Conservation (phyloP, 2,329 filamentous ascomycete genomes). For the Zasmidium citrigriseum region DNA sequence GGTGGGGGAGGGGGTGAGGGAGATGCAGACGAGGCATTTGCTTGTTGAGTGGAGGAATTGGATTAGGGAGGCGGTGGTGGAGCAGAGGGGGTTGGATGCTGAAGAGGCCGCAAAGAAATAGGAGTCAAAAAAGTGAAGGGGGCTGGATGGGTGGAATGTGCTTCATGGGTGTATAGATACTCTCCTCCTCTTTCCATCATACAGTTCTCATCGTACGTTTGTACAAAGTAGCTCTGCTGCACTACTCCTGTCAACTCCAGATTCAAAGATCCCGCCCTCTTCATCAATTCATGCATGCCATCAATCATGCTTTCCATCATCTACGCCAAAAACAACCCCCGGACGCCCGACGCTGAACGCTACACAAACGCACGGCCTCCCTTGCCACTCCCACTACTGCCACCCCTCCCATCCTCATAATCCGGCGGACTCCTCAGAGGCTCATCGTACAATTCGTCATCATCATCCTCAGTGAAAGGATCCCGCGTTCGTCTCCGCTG, state of each 20-base stretch:
- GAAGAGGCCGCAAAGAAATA: no score
- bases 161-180: background rate
- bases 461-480: conserved; percentile 20
- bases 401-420: conserved; percentile 5
- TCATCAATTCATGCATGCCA: background rate
- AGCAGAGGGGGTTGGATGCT: background rate
- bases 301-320: background rate
- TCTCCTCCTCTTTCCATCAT: no score
- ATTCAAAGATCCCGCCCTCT: background rate
- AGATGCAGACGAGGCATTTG: conserved; percentile 12
- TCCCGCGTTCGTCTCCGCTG: conserved; percentile 18
- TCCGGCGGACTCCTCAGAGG: conserved; percentile 23
- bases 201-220: no score
- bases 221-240: background rate
- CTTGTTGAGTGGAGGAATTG: conserved; percentile 14
- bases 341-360: conserved; percentile 8
- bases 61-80: conserved; percentile 4
- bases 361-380: conserved; percentile 12
- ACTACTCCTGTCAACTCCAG: background rate
- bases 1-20: conserved; percentile 7
- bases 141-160: background rate
- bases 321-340: background rate
- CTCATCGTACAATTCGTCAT: conserved; percentile 27
- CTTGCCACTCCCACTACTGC: conserved; percentile 8
- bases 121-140: background rate